These are phyloP conservation scores for Lichtheimia ornata DNA, from an alignment of 371 early-diverging fungal genomes.

Conservation along the genomic window DNA sequence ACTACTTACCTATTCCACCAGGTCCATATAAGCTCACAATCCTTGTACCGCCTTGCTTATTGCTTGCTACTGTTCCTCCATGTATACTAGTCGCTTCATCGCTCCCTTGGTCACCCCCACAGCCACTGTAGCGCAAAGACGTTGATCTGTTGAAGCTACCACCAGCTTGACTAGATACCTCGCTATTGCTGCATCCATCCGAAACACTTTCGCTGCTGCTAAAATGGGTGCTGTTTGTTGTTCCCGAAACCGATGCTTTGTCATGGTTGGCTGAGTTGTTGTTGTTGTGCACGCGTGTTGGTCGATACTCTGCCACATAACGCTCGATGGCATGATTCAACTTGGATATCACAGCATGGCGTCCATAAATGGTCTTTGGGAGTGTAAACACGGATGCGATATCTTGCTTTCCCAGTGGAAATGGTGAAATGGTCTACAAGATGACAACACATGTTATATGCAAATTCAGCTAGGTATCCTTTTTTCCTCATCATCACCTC, in stretches of 20 bases:
- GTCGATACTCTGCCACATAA: slow-evolving; percentile 30
- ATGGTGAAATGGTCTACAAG: slow-evolving; percentile 19
- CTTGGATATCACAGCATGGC: slow-evolving; percentile 32
- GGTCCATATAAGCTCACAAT: slow-evolving; percentile 37
- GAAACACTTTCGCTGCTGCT: slow-evolving; percentile 6
- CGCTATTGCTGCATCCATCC: background rate
- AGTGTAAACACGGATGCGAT: slow-evolving; percentile 47
- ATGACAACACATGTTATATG: background rate
- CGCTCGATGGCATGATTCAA: slow-evolving; percentile 37
- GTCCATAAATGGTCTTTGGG: slow-evolving; percentile 43
- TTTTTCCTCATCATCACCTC: no score
- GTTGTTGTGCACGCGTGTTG: slow-evolving; percentile 9
- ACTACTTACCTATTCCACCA: slow-evolving; percentile 28
- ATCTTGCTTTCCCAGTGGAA: slow-evolving; percentile 42
- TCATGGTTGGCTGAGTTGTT: slow-evolving; percentile 20
- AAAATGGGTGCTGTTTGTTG: no score
- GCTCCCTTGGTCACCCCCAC: no score
- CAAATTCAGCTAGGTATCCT: slow-evolving; percentile 18
- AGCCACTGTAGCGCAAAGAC: no score
- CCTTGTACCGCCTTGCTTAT: slow-evolving; percentile 9
- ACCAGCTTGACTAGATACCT: no score
- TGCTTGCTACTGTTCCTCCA: no score
- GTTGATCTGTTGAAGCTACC: no score
- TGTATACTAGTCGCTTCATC: no score
- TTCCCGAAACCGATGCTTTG: slow-evolving; percentile 5